Evolutionary conservation across 2,329 filamentous ascomycete genomes (phyloP), one percentile per base, ranked within the genome.

Genomic region (Lecanosticta acicola): DNA sequence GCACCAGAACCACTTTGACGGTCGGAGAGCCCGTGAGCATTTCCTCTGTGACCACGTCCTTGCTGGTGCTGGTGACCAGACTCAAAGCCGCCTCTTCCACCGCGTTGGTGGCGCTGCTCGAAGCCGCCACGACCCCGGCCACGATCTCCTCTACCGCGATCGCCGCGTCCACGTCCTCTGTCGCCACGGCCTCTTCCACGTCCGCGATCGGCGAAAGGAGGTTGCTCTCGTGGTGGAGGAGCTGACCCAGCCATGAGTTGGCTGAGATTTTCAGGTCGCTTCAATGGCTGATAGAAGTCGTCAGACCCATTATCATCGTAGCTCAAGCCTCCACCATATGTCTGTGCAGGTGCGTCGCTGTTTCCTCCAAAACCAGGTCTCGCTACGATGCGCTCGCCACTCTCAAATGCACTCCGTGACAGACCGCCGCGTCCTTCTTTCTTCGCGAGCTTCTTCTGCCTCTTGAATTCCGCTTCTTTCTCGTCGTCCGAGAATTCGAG

Each of bases 401-500:
- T 42, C 17, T 44, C 46, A 39, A 57, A 57, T 4, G 50, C 55
- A 35, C 49, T 50, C 17, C 57, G 48, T 19, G 54, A 51, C 4
- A 55, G 35, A 7, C 45, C 55, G 21, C 52, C 59, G 19, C 55
- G 45, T 10, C 55, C 59, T 24, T 53, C 54, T 48, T 57, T 59
- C 53, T 62, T 66, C 21, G 58, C 59, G n/a, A 55, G 40, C 49
- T 66, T 66, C 48, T 59, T 62, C 44, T 57, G 50, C 34, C 60
- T 48, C 54, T 67, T 67, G 56, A 57, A 65, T 39, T 63, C 62
- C 10, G 85, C 84, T 67, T 98, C 93, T 57, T 87, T 85, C 68
- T 98, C 93, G 59, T 98, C 93, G 57, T 98, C 93, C 0, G 91
- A 96, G 65, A 97, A 97, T 63, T 97, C 93, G 57, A 88, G 79